Evolutionary conservation across 306 rosid genomes (phyloP), one percentile per base, ranked within the genome.

Genomic region (Pueraria montana): DNA sequence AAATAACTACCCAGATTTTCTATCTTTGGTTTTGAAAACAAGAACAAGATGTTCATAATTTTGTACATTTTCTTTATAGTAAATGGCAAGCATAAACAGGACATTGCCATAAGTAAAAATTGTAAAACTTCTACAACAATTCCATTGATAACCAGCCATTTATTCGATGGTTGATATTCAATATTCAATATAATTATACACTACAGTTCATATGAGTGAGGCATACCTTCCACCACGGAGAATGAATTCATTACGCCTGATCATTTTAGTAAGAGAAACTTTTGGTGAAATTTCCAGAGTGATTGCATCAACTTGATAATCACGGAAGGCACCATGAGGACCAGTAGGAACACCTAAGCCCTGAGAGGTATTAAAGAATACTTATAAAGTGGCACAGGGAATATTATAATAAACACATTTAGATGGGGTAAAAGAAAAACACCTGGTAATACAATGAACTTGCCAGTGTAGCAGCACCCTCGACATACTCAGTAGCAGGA

Each of bases 261-360:
- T 86, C 77, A 84, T 85, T 85, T 87, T 87, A 80, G 85, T 52
- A 75, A 86, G 82, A 53, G 90, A 87, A 86, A 85, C 82, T 86
- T 85, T 91, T 10, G 97, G 88, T 48, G 91, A 88, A 87, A 96
- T 81, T 87, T 96, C 98, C 87, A 96, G 62, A 78, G 97, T 96
- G 78, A 96, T 88, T 65, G 99, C 98, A 74, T 96, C 99, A 80
- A 96, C 90, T 92, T 96, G 98, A 82, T 92, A 96, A 88, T 93
- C 99, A 69, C 99, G 96, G 77, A 96, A 96, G 83, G 94, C 99
- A 64, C 99, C 99, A 58, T 93, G 99, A 38, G 99, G 82, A 80
- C 99, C 98, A 1, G 97, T 92, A n/a, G 99, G 99, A 85, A 94
- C 86, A 55, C 99, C 99, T 89, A 93, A 87, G 83, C 91, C 98